These are phyloP conservation scores for Arthrobotrys megalospora DNA, from an alignment of 2,329 filamentous ascomycete genomes.

Conservation along the genomic window DNA sequence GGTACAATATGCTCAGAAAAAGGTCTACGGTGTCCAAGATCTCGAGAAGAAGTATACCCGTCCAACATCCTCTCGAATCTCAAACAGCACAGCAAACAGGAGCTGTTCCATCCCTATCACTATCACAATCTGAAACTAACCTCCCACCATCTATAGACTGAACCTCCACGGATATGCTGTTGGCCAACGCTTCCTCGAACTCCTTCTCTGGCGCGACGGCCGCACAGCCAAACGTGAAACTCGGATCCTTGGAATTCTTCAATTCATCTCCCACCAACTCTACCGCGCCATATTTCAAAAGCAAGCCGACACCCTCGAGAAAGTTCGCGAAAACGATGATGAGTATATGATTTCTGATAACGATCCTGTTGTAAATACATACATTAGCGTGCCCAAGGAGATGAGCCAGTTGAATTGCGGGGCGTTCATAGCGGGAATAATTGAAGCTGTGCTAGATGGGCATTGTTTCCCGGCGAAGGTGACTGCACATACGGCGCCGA, in stretches of 20 bases:
- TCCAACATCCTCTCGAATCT: not conserved
- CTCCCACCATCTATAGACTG: slow-evolving; percentile 73
- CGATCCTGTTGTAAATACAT: slow-evolving; percentile 94
- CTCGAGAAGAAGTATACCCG: slow-evolving; percentile 82
- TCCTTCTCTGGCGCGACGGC: slow-evolving; percentile 86
- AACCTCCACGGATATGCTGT: slow-evolving; percentile 94
- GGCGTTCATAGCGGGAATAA: slow-evolving; percentile 92
- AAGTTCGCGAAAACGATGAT: slow-evolving; percentile 84
- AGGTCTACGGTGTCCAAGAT: slow-evolving; percentile 93
- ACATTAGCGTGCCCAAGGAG: slow-evolving; percentile 91
- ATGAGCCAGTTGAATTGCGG: slow-evolving; percentile 98
- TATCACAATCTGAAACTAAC: not conserved
- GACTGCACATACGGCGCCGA: slow-evolving; percentile 83
- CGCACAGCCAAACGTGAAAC: slow-evolving; percentile 83
- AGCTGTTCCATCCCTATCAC: too few relatives aligned
- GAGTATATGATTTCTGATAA: slow-evolving; percentile 99
- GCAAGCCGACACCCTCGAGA: slow-evolving; percentile 92
- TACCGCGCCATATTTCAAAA: slow-evolving; percentile 94
- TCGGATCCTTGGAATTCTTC: slow-evolving; percentile 89
- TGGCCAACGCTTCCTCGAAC: slow-evolving; percentile 92
- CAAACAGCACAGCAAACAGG: not conserved
- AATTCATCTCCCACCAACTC: slow-evolving; percentile 92
- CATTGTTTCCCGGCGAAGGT: slow-evolving; percentile 90
- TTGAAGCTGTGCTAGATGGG: slow-evolving; percentile 96
- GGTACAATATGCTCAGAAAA: slow-evolving; percentile 92